Base-by-base conservation (phyloP, 306 rosid genomes). In the Prunus mira region DNA sequence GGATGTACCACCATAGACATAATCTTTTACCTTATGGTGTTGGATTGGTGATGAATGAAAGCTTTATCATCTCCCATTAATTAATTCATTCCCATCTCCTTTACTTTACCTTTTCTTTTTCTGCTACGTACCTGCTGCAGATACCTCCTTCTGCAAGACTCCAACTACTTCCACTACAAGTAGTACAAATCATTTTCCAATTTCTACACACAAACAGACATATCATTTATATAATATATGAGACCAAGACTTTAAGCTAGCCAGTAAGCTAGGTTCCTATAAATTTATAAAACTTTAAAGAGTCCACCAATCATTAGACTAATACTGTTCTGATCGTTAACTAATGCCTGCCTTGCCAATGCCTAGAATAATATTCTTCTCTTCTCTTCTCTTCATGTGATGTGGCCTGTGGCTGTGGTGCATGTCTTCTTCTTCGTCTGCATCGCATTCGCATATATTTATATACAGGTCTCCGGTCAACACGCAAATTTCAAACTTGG, bases 401-500 rank as follows among this genome's bases (percentile, higher is more conserved):
- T 7, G 43, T 38, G 43, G 43, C 43, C 9, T 34, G 43, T 34
- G 41, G 41, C 41, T 77, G 71, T 67, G 61, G 20, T 81, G 73
- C 78, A 79, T 83, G 65, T 86, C 41, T 70, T 66, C 81, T 70
- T 71, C 79, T 70, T 54, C 13, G 1, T 38, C 43, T 38, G 43
- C 43, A 7, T 6, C 43, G 43, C 9, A 38, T 38, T 38, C 43
- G 43, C 43, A 38, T 38, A 38, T 38, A 38, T 38, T 0, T 38
- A 8, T 15, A 15, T 12, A 72, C 6, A 30, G 43, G 65, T 22
- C 25, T 55, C 49, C 24, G 71, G 90, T 89, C 91, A 88, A 81
- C 60, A 19, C 75, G 8, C 72, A 18, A 60, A 72, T 72, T 83
- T 84, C 63, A 83, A 77, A 85, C 75, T 56, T 54, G 15, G 27